Percentiles rank a stretch among this genome's conserved stretches.
Evolutionary conservation across 768 basidiomycete species (phyloP).

Genomic region (Pisolithus marmoratus): DNA sequence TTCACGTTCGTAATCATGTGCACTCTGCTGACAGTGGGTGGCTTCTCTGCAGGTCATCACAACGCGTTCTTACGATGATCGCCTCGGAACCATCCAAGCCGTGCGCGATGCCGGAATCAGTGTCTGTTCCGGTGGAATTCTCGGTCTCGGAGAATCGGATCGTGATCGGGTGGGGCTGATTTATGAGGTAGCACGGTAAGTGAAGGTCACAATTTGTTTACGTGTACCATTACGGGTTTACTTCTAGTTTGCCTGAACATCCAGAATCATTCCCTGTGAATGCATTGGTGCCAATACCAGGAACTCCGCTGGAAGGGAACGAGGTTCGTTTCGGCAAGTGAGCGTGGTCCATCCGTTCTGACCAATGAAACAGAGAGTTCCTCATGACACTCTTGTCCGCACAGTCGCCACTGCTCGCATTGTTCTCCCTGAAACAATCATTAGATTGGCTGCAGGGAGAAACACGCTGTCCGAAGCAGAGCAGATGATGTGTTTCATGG

Average conservation of each 20-base stretch:
- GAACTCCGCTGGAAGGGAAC: slow-evolving; percentile 89
- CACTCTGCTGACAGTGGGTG: background rate
- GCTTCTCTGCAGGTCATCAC: slow-evolving; percentile 73
- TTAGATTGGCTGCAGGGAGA: slow-evolving; percentile 90
- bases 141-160: slow-evolving; percentile 91
- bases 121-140: slow-evolving; percentile 94
- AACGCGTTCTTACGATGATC: slow-evolving; percentile 89
- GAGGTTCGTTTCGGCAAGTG: slow-evolving; percentile 44
- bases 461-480: slow-evolving; percentile 85
- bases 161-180: slow-evolving; percentile 89
- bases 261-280: slow-evolving; percentile 99
- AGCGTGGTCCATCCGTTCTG: slow-evolving; percentile 3
- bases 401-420: slow-evolving; percentile 95
- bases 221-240: slow-evolving; percentile 1
- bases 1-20: background rate
- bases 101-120: slow-evolving; percentile 95
- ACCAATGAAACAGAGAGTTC: slow-evolving; percentile 53
- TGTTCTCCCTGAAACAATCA: slow-evolving; percentile 87
- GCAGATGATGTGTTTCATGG: slow-evolving; percentile 98
- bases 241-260: slow-evolving; percentile 79
- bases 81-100: slow-evolving; percentile 81
- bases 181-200: slow-evolving; percentile 86
- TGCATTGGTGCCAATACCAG: slow-evolving; percentile 91
- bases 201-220: slow-evolving; percentile 3
- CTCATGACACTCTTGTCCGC: slow-evolving; percentile 78